Evolutionary conservation across 208 protist species (phyloP).

Genomic region (Borovskyia barvae): DNA sequence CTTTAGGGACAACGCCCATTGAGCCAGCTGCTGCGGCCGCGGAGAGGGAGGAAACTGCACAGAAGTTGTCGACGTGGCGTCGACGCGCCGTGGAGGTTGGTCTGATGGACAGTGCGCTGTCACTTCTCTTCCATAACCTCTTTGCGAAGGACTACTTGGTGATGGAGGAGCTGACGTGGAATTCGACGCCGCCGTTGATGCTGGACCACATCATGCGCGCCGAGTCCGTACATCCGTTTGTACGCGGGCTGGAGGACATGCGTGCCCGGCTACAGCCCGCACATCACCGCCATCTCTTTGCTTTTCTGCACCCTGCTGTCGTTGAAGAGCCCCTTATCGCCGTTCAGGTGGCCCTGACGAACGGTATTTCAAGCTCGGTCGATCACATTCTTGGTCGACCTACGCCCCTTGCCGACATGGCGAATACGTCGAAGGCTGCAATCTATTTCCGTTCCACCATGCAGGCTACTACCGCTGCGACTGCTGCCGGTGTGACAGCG

Average conservation of each 20-base stretch:
- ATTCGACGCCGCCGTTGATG: constrained; percentile 56
- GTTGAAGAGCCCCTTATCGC: constrained; percentile 83
- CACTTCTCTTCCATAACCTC: constrained; percentile 70
- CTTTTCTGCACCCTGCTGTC: constrained; percentile 78
- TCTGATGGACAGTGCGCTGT: constrained; percentile 51
- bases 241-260: constrained; percentile 56
- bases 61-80: constrained; percentile 39
- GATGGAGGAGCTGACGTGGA: constrained; percentile 88
- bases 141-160: constrained; percentile 79
- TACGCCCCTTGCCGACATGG: constrained; percentile 36
- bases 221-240: constrained; percentile 78
- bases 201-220: constrained; percentile 75
- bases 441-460: constrained; percentile 15
- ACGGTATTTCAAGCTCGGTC: constrained; percentile 55
- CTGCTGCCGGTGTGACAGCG: not conserved
- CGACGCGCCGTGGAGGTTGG: constrained; percentile 49
- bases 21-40: not conserved
- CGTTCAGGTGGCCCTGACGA: constrained; percentile 78
- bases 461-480: not conserved
- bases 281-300: constrained; percentile 69
- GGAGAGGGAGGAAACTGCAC: not conserved
- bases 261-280: constrained; percentile 68
- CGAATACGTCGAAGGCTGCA: constrained; percentile 17
- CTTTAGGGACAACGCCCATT: too few relatives aligned
- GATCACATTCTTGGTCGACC: constrained; percentile 58